phyloP scores from a whole-genome alignment of 2,329 filamentous ascomycete species.

The Pseudogymnoascus sp. region DNA sequence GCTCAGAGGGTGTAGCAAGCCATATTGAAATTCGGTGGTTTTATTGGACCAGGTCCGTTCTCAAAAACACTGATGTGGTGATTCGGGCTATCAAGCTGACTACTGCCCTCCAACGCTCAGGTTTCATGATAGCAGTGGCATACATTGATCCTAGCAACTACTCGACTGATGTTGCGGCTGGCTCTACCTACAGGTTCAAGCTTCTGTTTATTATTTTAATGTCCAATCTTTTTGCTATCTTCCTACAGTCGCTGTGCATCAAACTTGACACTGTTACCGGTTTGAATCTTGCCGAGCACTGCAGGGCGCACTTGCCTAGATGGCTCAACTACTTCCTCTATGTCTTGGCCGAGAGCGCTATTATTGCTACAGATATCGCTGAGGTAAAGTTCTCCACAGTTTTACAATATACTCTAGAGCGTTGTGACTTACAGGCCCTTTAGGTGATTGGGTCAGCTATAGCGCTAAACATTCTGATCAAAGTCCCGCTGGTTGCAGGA shows the following conservation, averaged over 20 bases:
- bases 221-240: slow-evolving; percentile 46
- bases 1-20: no score
- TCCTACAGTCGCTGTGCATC: no score
- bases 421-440: no score
- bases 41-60: no score
- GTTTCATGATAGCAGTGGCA: no score
- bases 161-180: slow-evolving; percentile 44
- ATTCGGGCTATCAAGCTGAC: no score
- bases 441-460: slow-evolving; percentile 62
- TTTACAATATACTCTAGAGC: no score
- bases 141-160: slow-evolving; percentile 37
- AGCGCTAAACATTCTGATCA: slow-evolving; percentile 52
- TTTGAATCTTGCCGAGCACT: slow-evolving; percentile 42
- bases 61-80: no score
- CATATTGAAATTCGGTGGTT: no score
- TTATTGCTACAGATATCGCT: slow-evolving; percentile 47
- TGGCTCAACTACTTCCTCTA: slow-evolving; percentile 44
- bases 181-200: slow-evolving; percentile 40
- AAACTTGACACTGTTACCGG: slow-evolving; percentile 43
- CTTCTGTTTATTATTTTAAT: slow-evolving; percentile 45
- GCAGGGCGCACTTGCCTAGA: slow-evolving; percentile 38
- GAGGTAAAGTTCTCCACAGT: slow-evolving; percentile 34
- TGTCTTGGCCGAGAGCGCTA: slow-evolving; percentile 42
- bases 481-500: slow-evolving; percentile 54
- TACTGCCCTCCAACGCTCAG: no score